Base-by-base conservation (phyloP, 495 filamentous ascomycete genomes). In the Penicillium coffeae region DNA sequence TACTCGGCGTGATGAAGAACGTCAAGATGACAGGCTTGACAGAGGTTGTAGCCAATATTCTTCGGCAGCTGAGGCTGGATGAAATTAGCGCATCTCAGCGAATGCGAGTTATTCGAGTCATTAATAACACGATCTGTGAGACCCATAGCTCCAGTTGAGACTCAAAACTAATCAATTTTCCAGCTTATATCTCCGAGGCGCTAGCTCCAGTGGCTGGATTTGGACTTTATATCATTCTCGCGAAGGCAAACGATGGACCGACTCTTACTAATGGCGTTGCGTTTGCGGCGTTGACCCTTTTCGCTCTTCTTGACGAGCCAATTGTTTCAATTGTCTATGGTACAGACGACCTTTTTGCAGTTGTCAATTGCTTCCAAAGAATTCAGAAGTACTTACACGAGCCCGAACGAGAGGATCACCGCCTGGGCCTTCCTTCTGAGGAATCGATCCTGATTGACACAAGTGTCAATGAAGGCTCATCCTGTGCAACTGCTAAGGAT, bases 1-100 rank as follows among this genome's bases (percentile, higher is more conserved):
- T 76, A 48, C 63, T 86, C 8, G 59, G 71, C 6, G 70, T 75
- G 0, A 79, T 83, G 58, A 83, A 83, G 51, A 71, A 70, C 27
- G 59, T 83, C 38, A 85, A 84, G 50, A 80, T 82, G 74, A 68
- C 74, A 7, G 83, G 80, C 2, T 52, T 84, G 5, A 70, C 72
- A n/a, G 51, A 65, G 0, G 42, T 37, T 2, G 49, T 81, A 1
- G 58, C 60, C 1, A 18, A 56, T 14, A 70, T 63, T 77, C 48
- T 63, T 21, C 60, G 58, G 10, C 56, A 51, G 10, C 42, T 62
- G 14, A 51, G 58, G 21, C 32, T 41, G 7, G 34, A 43, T 1
- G 58, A 62, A 32, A 62, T 55, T 8, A 30, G 48, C 20, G 42
- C 54, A 10, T 55, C 58, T 9, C 51, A 45, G 15, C 14, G 8